These are phyloP conservation scores for Coemansia sp. DNA, from an alignment of 192 early-diverging fungal genomes.

Conservation along the genomic window DNA sequence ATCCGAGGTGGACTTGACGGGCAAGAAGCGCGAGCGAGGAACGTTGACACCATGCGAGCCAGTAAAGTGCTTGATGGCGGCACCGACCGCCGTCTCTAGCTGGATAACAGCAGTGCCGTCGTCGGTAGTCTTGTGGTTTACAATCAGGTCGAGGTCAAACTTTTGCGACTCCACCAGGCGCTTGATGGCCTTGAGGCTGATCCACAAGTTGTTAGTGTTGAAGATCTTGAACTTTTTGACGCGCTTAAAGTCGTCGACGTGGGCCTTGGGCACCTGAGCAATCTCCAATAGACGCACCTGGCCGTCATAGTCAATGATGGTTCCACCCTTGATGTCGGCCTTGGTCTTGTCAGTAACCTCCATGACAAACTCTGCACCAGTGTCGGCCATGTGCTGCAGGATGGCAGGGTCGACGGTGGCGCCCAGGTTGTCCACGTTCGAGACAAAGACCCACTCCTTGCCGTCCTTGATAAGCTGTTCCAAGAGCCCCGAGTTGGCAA, in stretches of 20 bases:
- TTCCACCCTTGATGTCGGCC: slow-evolving; percentile 99
- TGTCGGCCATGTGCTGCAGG: slow-evolving; percentile 86
- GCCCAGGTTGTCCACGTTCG: slow-evolving; percentile 98
- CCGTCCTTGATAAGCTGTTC: slow-evolving; percentile 92
- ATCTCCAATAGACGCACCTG: slow-evolving; percentile 93
- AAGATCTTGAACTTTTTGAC: slow-evolving; percentile 99
- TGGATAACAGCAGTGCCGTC: slow-evolving; percentile 96
- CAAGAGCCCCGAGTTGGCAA: slow-evolving; percentile 91
- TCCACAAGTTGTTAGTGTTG: slow-evolving; percentile 96
- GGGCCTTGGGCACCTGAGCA: slow-evolving; percentile 97
- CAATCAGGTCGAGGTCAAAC: slow-evolving; percentile 93
- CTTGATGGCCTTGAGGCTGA: slow-evolving; percentile 84
- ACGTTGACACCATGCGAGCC: slow-evolving; percentile 97
- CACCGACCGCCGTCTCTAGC: slow-evolving; percentile 98
- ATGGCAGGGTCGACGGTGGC: slow-evolving; percentile 95
- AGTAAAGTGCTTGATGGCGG: slow-evolving; percentile 97
- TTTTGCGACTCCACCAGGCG: slow-evolving; percentile 80
- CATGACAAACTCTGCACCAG: slow-evolving; percentile 95
- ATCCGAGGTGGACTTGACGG: slow-evolving; percentile 98
- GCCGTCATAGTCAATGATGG: slow-evolving; percentile 98
- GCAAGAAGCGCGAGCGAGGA: slow-evolving; percentile 96
- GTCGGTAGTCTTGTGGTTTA: slow-evolving; percentile 95
- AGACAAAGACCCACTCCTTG: slow-evolving; percentile 98
- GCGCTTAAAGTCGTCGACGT: slow-evolving; percentile 98
- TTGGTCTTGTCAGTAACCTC: slow-evolving; percentile 99